Evolutionary conservation across 495 filamentous ascomycete species (phyloP).

Genomic region (Chaetomium fimeti): DNA sequence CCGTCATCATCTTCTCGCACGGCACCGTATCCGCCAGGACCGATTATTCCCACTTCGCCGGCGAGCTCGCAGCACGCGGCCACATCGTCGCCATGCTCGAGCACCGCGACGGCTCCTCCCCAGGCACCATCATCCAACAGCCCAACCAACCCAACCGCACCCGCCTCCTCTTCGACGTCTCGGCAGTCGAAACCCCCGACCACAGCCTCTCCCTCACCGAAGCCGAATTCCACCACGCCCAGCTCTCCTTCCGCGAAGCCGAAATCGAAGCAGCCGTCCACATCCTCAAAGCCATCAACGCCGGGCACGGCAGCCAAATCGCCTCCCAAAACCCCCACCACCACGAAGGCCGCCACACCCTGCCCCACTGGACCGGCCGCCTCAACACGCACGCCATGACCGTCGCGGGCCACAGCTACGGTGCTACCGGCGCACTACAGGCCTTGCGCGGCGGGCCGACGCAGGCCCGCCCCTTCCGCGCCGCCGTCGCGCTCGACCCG

Average conservation of each 20-base stretch:
- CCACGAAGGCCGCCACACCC: constrained; percentile 32
- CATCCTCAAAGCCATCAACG: constrained; percentile 46
- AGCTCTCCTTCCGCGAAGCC: constrained; percentile 53
- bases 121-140: constrained; percentile 44
- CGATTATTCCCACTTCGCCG: constrained; percentile 54
- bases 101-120: constrained; percentile 55
- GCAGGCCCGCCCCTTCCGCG: constrained; percentile 40
- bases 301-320: constrained; percentile 40
- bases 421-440: constrained; percentile 53
- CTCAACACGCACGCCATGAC: constrained; percentile 45
- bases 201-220: constrained; percentile 26
- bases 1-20: constrained; percentile 54
- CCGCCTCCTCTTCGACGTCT: constrained; percentile 32
- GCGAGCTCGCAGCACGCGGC: constrained; percentile 53
- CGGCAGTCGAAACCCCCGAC: constrained; percentile 31
- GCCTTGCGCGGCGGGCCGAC: constrained; percentile 45
- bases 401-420: constrained; percentile 54
- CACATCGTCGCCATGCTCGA: constrained; percentile 53
- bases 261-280: constrained; percentile 52
- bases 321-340: constrained; percentile 36
- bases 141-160: constrained; percentile 29
- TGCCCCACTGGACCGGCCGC: constrained; percentile 37
- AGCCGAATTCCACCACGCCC: constrained; percentile 45
- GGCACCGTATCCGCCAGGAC: constrained; percentile 53
- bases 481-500: constrained; percentile 50